Evolutionary conservation across 306 rosid genomes (phyloP).

Genomic region (Inga laurina): DNA sequence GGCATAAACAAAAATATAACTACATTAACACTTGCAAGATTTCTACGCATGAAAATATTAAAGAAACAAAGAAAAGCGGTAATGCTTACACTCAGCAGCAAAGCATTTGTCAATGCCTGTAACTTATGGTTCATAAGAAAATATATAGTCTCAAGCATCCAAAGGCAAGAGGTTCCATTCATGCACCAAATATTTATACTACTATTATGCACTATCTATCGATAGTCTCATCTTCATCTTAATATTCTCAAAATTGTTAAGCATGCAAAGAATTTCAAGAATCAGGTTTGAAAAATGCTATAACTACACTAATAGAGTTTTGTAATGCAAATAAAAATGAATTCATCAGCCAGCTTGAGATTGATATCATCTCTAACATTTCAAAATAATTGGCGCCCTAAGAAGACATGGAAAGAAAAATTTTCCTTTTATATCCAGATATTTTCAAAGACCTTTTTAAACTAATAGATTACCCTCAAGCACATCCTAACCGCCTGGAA

Average conservation of each 20-base stretch:
- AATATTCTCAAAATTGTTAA: background rate
- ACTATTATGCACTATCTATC: background rate
- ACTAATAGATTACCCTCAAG: background rate
- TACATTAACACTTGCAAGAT: slow-evolving; percentile 17
- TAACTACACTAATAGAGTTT: background rate
- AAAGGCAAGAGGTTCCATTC: slow-evolving; percentile 3
- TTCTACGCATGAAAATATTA: slow-evolving; percentile 11
- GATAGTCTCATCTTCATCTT: background rate
- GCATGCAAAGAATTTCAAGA: background rate
- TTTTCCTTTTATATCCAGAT: background rate
- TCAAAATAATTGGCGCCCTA: background rate
- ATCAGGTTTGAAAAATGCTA: background rate
- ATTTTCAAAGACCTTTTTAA: background rate
- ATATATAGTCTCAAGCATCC: slow-evolving; percentile 13
- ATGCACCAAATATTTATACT: slow-evolving; percentile 9
- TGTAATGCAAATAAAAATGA: background rate
- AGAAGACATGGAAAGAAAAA: background rate
- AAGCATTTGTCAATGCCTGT: background rate
- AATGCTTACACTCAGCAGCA: background rate
- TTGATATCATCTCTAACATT: background rate
- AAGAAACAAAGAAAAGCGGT: background rate
- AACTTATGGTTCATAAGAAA: background rate
- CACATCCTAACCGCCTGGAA: background rate
- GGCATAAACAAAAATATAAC: slow-evolving; percentile 25
- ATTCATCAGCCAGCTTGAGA: background rate